phyloP scores from a whole-genome alignment of 805 yeast genomes.

The Candida insectalens region DNA sequence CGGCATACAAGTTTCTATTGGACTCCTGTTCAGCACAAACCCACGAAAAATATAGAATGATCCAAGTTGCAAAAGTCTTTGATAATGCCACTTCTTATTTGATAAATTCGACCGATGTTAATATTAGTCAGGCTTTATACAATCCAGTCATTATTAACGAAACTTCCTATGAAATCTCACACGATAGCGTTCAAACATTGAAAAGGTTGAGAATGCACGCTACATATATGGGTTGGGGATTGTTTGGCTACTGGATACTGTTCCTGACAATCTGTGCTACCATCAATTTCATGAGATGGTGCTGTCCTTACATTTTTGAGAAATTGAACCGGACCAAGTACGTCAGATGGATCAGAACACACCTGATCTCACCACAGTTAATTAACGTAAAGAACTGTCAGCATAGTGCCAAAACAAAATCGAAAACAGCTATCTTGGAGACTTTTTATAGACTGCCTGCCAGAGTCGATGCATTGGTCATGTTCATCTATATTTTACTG shows the following conservation, averaged over 20 bases:
- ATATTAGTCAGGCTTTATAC: slow-evolving; percentile 8
- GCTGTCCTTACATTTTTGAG: slow-evolving; percentile 22
- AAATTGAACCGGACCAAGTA: slow-evolving; percentile 12
- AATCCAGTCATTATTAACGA: slow-evolving; percentile 20
- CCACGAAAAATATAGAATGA: slow-evolving; percentile 15
- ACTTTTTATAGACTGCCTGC: slow-evolving; percentile 22
- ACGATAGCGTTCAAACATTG: slow-evolving; percentile 19
- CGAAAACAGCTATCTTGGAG: slow-evolving; percentile 1
- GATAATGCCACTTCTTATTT: slow-evolving; percentile 18
- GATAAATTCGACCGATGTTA: slow-evolving; percentile 8
- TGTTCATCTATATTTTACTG: slow-evolving; percentile 18
- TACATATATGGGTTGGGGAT: slow-evolving; percentile 19
- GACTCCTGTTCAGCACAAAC: slow-evolving; percentile 27
- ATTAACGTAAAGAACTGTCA: slow-evolving; percentile 7
- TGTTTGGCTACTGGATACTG: slow-evolving; percentile 25
- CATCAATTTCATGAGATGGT: slow-evolving; percentile 25
- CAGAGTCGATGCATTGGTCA: slow-evolving; percentile 23
- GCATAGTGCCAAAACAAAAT: slow-evolving; percentile 1
- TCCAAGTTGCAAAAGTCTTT: slow-evolving; percentile 20
- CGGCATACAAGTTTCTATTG: slow-evolving; percentile 23
- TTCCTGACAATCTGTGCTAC: slow-evolving; percentile 17
- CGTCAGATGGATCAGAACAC: slow-evolving; percentile 22
- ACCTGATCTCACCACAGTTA: slow-evolving; percentile 24
- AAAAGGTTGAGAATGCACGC: slow-evolving; percentile 20
- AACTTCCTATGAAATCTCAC: slow-evolving; percentile 16